Conservation (phyloP, 2,329 filamentous ascomycete species). For the Diaporthe velutina region DNA sequence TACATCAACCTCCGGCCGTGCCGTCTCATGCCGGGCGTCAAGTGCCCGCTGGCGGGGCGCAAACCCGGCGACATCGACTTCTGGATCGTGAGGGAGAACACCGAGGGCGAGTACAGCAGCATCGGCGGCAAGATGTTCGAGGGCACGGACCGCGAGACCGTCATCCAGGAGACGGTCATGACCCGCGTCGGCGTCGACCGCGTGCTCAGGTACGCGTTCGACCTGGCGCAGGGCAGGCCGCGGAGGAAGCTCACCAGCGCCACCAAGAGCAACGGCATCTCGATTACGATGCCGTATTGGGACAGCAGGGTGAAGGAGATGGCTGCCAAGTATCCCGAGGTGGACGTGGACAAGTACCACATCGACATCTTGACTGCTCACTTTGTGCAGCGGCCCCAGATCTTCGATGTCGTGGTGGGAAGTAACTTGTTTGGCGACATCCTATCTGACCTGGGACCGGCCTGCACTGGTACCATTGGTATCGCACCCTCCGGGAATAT, state of each 20-base stretch:
- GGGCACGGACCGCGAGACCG: constrained; percentile 69
- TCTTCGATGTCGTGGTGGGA: constrained; percentile 72
- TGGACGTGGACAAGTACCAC: constrained; percentile 71
- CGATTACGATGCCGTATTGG: constrained; percentile 76
- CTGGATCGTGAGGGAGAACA: constrained; percentile 75
- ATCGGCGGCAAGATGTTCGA: constrained; percentile 72
- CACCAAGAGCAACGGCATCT: constrained; percentile 74
- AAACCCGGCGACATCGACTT: constrained; percentile 72
- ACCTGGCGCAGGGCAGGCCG: constrained; percentile 67
- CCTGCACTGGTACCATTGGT: constrained; percentile 74
- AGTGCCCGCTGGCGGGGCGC: constrained; percentile 66
- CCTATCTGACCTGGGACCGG: constrained; percentile 73
- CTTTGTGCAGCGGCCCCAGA: constrained; percentile 69
- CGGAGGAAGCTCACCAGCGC: constrained; percentile 71
- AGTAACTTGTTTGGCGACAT: constrained; percentile 73
- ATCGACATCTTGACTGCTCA: constrained; percentile 74
- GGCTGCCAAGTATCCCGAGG: constrained; percentile 66
- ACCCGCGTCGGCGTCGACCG: constrained; percentile 69
- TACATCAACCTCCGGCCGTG: constrained; percentile 78
- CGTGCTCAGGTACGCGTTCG: constrained; percentile 72
- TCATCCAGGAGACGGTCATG: constrained; percentile 73
- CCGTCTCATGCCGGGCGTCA: constrained; percentile 70
- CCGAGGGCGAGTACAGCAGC: constrained; percentile 73
- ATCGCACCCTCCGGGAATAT: constrained; percentile 75
- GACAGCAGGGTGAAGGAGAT: constrained; percentile 69